Evolutionary conservation across 2,329 filamentous ascomycete species (phyloP).

Genomic region (Botrytis fabae): DNA sequence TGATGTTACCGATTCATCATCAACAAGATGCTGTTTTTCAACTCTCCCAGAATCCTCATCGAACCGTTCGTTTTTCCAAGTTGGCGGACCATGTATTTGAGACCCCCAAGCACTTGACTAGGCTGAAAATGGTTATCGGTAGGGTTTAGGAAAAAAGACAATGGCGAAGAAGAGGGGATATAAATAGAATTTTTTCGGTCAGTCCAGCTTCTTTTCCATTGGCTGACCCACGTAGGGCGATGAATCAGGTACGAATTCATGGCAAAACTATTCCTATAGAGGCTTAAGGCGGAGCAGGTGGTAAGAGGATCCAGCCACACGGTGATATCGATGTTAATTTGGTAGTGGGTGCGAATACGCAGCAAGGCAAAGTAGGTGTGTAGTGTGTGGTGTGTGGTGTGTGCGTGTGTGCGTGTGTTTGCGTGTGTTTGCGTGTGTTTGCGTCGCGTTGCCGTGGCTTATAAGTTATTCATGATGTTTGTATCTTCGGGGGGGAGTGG

Average conservation of each 20-base stretch:
- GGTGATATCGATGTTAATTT: neutral
- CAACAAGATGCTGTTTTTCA: too few species aligned
- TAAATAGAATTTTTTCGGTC: slow-evolving; percentile 1
- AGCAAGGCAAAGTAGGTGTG: neutral
- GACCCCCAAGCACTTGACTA: neutral
- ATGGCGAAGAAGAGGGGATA: neutral
- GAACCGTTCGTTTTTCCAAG: neutral
- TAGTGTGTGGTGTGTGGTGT: too few species aligned
- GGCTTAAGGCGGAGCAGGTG: neutral
- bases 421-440: neutral
- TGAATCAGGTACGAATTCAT: neutral
- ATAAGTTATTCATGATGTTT: neutral
- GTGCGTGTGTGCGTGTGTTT: too few species aligned
- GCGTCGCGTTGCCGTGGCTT: neutral
- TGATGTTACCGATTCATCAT: neutral
- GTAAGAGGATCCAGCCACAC: neutral
- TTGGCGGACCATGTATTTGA: neutral
- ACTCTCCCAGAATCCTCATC: too few species aligned
- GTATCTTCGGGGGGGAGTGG: neutral
- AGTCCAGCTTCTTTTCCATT: neutral
- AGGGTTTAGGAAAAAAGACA: neutral
- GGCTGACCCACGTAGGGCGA: neutral
- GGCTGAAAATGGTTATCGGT: neutral
- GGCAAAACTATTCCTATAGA: neutral
- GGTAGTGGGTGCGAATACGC: neutral